Evolutionary conservation across 495 filamentous ascomycete genomes (phyloP).

Genomic region (Massariosphaeria phaeospora): DNA sequence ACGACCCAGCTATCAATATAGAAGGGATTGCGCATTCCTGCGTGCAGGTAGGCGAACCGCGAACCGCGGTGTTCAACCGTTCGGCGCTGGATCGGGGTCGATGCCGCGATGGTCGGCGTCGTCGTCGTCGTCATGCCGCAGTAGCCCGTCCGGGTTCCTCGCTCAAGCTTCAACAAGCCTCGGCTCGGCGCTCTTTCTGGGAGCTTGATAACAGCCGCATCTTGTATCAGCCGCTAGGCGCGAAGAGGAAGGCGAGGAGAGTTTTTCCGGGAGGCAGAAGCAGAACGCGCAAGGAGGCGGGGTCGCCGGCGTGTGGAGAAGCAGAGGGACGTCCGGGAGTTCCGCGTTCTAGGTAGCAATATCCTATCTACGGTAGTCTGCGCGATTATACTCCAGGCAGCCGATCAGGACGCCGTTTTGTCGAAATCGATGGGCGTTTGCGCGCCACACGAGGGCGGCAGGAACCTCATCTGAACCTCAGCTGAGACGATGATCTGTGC

Average conservation of each 20-base stretch:
- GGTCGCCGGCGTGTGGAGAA: no score
- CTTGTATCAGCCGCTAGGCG: constrained; percentile 1
- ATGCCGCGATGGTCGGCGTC: background rate
- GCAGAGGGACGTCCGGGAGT: no score
- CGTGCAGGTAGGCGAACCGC: background rate
- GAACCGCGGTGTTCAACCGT: background rate
- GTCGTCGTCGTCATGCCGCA: background rate
- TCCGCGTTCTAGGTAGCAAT: no score
- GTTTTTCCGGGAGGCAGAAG: background rate
- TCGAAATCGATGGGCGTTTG: no score
- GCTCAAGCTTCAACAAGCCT: constrained; percentile 8
- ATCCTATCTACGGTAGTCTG: no score
- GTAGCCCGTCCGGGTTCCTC: background rate
- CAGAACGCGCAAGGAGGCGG: background rate
- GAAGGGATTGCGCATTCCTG: background rate
- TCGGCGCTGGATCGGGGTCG: background rate
- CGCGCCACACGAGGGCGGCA: no score
- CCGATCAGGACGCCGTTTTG: no score
- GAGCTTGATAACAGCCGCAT: constrained; percentile 2
- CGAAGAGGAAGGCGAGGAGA: constrained; percentile 3
- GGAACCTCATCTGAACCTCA: no score
- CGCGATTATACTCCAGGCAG: no score
- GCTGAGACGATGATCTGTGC: no score
- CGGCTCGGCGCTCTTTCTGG: constrained; percentile 12
- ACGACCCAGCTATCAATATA: background rate